Base-by-base conservation (phyloP, 176 grass and related monocot genomes). In the Leersia perrieri region DNA sequence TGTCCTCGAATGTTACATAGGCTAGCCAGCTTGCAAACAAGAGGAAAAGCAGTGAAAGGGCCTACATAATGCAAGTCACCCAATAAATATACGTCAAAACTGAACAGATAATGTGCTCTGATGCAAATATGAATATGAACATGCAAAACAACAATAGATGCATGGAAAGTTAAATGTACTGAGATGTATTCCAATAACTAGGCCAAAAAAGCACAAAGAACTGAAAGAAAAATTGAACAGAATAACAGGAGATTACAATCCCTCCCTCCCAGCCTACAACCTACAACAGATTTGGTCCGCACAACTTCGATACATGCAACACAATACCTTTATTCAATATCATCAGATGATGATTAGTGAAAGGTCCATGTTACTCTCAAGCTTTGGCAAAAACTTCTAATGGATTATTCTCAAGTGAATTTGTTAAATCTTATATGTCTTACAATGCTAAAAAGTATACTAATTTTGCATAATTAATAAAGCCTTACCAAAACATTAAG, bases 21-120 rank as follows among this genome's bases (percentile, higher is more conserved):
- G 90, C 95, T 87, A 98, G 78, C 95, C 95, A 95, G 80, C 92
- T 98, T 75, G 92, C 83, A 75, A 98, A 98, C 86, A 98, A 83
- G 71, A 98, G 84, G 84, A 98, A 98, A 55, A 98, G 47, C 39
- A 92, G 66, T 5, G 70, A 98, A 75, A 98, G 89, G 77, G 95
- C 95, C 95, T 98, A 85, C 45, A 76, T 74, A 73, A 68, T 49
- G 34, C 39, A 61, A 3, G 11, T 4, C 42, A 34, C 30, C 40
- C 16, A 82, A 89, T 85, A 69, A 31, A 71, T 70, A 85, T 76
- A 55, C 18, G 23, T 63, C 65, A 42, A 68, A 72, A 82, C 38
- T 63, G 75, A 68, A 72, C 32, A 72, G 33, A 60, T 34, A 75
- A 65, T 76, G 57, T 16, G 7, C 25, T 57, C 67, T 68, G 63